Conservation (phyloP, 169 alveolate species). For the Plasmodium yoelii region DNA sequence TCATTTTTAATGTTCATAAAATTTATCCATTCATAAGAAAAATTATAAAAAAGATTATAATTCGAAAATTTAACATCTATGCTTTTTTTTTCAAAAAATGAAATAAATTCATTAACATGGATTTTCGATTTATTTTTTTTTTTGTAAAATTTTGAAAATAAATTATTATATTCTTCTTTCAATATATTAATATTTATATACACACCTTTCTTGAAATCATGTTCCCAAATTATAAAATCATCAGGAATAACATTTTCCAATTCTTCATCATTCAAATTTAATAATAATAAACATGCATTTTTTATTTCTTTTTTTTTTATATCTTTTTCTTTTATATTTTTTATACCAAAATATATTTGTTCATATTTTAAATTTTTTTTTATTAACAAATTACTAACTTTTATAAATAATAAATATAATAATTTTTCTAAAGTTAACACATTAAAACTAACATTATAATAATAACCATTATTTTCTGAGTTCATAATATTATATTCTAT, state of each 20-base stretch:
- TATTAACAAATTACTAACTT: slow-evolving; percentile 32
- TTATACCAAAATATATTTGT: slow-evolving; percentile 69
- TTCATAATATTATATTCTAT: not conserved
- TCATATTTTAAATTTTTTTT: slow-evolving; percentile 34
- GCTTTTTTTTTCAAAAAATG: slow-evolving; percentile 38
- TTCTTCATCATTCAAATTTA: slow-evolving; percentile 17
- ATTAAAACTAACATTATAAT: slow-evolving; percentile 29
- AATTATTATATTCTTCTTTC: not conserved
- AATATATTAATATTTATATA: slow-evolving; percentile 27
- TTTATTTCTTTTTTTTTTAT: slow-evolving; percentile 52
- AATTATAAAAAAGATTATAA: slow-evolving; percentile 30
- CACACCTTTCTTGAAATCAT: slow-evolving; percentile 41
- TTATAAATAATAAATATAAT: slow-evolving; percentile 41
- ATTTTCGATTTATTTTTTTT: slow-evolving; percentile 1
- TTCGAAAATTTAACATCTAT: slow-evolving; percentile 23
- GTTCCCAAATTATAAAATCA: slow-evolving; percentile 44
- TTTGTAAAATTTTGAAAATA: not conserved
- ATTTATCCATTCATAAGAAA: slow-evolving; percentile 65
- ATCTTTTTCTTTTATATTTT: slow-evolving; percentile 28
- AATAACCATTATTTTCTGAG: not conserved
- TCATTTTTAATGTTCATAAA: slow-evolving; percentile 34
- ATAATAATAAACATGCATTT: slow-evolving; percentile 48
- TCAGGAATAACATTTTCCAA: slow-evolving; percentile 44
- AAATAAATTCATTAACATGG: slow-evolving; percentile 21
- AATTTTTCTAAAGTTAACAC: slow-evolving; percentile 31